These are phyloP conservation scores for Candida yuanshanica DNA, from an alignment of 805 yeast genomes.

Conservation along the genomic window DNA sequence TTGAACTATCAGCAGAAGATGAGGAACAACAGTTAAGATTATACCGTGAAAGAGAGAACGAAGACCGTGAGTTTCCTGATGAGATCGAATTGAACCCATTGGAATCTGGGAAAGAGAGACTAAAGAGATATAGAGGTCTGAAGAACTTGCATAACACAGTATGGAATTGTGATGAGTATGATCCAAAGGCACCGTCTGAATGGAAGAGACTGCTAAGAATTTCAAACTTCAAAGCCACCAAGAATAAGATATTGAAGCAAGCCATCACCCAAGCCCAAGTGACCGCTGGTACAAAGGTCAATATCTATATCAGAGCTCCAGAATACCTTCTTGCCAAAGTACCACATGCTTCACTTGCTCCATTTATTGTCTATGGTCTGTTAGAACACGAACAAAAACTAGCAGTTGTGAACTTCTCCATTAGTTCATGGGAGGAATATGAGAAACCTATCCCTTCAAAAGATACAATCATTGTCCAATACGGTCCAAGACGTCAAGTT, in stretches of 20 bases:
- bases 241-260: constrained; percentile 61
- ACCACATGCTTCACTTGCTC: constrained; percentile 37
- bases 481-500: constrained; percentile 85
- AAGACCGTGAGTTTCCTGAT: constrained; percentile 92
- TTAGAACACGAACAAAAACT: constrained; percentile 82
- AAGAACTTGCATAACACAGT: constrained; percentile 71
- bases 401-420: constrained; percentile 75
- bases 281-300: constrained; percentile 59
- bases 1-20: constrained; percentile 75
- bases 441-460: constrained; percentile 82
- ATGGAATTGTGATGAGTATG: constrained; percentile 87
- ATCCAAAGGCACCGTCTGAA: constrained; percentile 66
- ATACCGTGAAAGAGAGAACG: constrained; percentile 66
- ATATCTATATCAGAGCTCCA: constrained; percentile 56
- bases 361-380: constrained; percentile 68
- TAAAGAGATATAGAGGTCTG: constrained; percentile 79
- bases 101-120: constrained; percentile 69
- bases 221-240: constrained; percentile 70
- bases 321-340: constrained; percentile 37
- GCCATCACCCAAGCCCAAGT: constrained; percentile 40
- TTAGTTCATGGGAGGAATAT: constrained; percentile 86
- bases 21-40: constrained; percentile 70
- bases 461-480: constrained; percentile 77
- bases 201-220: constrained; percentile 75
- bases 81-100: constrained; percentile 81